phyloP scores from a whole-genome alignment of 1,284 basidiomycete genomes.

The Moesziomyces sp. region DNA sequence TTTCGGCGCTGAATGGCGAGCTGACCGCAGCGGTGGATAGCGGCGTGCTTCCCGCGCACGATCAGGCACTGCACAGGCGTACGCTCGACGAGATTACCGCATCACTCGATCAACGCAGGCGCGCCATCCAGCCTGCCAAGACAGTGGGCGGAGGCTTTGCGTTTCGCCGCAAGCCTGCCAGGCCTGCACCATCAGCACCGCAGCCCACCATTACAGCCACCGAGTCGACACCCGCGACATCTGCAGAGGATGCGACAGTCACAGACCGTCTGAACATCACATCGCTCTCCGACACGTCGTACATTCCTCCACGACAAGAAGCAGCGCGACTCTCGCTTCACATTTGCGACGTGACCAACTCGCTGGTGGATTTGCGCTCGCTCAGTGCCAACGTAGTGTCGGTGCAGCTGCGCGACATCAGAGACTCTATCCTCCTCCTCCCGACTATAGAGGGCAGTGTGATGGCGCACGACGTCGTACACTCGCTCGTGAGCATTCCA shows the following conservation, averaged over 20 bases:
- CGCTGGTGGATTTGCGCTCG: slow-evolving; percentile 25
- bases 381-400: slow-evolving; percentile 11
- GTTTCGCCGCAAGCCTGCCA: not conserved
- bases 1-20: slow-evolving; percentile 17
- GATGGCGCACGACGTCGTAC: slow-evolving; percentile 27
- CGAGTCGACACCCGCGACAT: not conserved
- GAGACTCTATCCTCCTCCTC: slow-evolving; percentile 18
- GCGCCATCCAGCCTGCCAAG: too few species aligned
- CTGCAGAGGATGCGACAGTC: not conserved
- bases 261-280: slow-evolving; percentile 17
- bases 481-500: slow-evolving; percentile 11
- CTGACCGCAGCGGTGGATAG: slow-evolving; percentile 33
- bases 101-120: not conserved
- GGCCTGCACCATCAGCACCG: not conserved
- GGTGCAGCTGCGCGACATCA: slow-evolving; percentile 30
- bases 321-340: slow-evolving; percentile 9
- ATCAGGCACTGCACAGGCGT: slow-evolving; percentile 31
- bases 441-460: slow-evolving; percentile 36
- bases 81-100: slow-evolving; percentile 14
- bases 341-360: slow-evolving; percentile 12
- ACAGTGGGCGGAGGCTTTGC: too few species aligned
- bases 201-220: not conserved
- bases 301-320: not conserved
- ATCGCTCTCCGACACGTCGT: slow-evolving; percentile 1
- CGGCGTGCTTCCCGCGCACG: slow-evolving; percentile 36